Evolutionary conservation across 2,329 filamentous ascomycete species (phyloP), one percentile per base, ranked within the genome.

Genomic region (Aspergillus tamarii): DNA sequence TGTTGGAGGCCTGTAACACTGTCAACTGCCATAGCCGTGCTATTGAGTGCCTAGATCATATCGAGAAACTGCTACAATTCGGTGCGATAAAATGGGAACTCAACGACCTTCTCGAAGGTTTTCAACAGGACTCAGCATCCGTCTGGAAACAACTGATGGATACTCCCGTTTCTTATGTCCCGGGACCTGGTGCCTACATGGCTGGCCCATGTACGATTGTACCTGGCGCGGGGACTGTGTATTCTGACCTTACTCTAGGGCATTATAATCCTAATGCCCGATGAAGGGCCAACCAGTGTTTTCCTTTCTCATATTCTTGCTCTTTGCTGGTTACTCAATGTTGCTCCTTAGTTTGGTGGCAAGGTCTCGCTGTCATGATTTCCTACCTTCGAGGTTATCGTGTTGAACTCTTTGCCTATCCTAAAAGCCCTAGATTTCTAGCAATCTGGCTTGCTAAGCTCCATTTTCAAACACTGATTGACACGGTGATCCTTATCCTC

Each of bases 1-100:
- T 72, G 16, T 65, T 78, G 32, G 71, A 64, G 8, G 66, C 63
- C 14, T 73, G 75, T 46, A 73, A 77, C 56, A 72, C 74, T n/a
- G 70, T 77, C 45, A 74, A 77, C 56, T 76, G 72, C 46, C 70
- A 71, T 36, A 67, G 71, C 21, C 76, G 77, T 26, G 76, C 77
- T 8, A 63, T 73, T 39, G 71, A 72, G 52, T 77, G 73, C 57
- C 66, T 81, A 8, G 63, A 67, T 5, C 74, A 78, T 56, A 71
- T 73, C 19, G 66, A 70, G 19, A 72, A 72, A 21, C 66, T 81
- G 23, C 72, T 81, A 3, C 67, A 73, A 23, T 76, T 75, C 55
- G 74, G 74, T 21, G 64, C 66, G 23, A 69, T 69, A 36, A 76
- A 77, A 59, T 81, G 78, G 78, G 72, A 74, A 50, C 63, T 77